A percentile compares a stretch with the other conserved stretches of the same genome.
These are phyloP conservation scores for Quercus cerris DNA, from an alignment of 306 rosid genomes.

Conservation along the genomic window DNA sequence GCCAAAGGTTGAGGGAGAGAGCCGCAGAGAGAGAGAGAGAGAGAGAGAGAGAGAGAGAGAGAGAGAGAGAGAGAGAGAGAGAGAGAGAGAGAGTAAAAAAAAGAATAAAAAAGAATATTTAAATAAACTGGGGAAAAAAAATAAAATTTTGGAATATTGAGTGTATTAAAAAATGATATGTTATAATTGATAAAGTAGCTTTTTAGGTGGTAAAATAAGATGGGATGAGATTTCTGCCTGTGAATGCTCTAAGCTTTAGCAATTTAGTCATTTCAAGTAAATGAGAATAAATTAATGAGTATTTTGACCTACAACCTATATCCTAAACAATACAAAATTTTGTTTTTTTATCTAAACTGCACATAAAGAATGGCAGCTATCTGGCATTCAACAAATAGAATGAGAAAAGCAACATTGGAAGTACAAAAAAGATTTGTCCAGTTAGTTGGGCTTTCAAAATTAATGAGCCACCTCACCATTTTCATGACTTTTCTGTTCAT, in stretches of 20 bases:
- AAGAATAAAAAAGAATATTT: too few species aligned
- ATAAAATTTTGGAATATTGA: too few species aligned
- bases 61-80: too few species aligned
- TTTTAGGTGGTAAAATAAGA: too few species aligned
- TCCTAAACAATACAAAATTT: not conserved
- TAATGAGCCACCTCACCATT: constrained; percentile 27
- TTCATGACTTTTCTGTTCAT: constrained; percentile 40
- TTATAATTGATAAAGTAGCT: too few species aligned
- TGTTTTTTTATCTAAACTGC: not conserved
- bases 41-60: too few species aligned
- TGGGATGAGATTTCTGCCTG: too few species aligned
- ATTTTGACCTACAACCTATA: not conserved
- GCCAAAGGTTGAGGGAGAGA: too few species aligned
- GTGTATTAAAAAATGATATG: too few species aligned
- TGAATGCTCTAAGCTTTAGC: not conserved
- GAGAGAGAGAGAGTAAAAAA: too few species aligned
- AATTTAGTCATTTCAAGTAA: not conserved
- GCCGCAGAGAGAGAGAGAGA: too few species aligned
- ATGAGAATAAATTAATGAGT: not conserved
- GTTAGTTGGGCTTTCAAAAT: constrained; percentile 23
- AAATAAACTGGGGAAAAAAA: too few species aligned
- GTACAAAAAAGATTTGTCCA: not conserved
- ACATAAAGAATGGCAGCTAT: not conserved
- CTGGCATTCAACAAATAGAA: not conserved
- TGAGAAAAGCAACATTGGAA: not conserved